Base-by-base conservation (phyloP, 202 grass and related monocot species). In the Brachypodium distachyon region DNA sequence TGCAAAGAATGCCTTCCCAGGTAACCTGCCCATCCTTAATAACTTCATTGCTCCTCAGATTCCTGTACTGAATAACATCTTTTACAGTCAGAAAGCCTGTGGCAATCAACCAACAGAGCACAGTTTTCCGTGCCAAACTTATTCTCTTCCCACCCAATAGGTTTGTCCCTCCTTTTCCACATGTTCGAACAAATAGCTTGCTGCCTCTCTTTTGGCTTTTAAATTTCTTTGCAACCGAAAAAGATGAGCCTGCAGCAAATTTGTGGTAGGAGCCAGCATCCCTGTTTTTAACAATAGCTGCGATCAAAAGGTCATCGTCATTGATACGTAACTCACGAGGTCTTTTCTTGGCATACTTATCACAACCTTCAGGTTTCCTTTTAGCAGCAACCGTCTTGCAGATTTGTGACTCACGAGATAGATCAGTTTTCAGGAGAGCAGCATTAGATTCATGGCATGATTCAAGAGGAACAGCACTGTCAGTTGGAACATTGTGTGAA, bases 61-160 rank as follows among this genome's bases (percentile, higher is more conserved):
- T 77, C 39, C 87, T 80, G 61, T 89, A 98, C 39, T 93, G 91
- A 71, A 98, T 64, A 70, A 95, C 85, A 73, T 98, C 96, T 61
- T 98, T 95, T 52, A 90, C 63, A 25, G 83, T 84, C 77, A 98
- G 81, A 77, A 93, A 90, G 74, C 96, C 96, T 12, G 83, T 88
- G 21, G 92, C 91, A 88, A 98, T 88, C 86, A 98, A 86, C 96
- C 96, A 98, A 55, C 91, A 90, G 33, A 98, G 82, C 61, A 98
- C 96, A 61, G 91, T 98, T 92, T 88, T 98, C 8, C 83, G 77
- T 62, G 90, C 89, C 67, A 92, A 70, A 76, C 80, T 85, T 87
- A 92, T 57, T 37, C 85, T 83, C 61, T 86, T 90, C 36, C 83
- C 90, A 67, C 93, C 91, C 71, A 92, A 55, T 54, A 88, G 81